These are phyloP conservation scores for Clonostachys rhizophaga DNA, from an alignment of 2,329 filamentous ascomycete genomes.

Conservation along the genomic window DNA sequence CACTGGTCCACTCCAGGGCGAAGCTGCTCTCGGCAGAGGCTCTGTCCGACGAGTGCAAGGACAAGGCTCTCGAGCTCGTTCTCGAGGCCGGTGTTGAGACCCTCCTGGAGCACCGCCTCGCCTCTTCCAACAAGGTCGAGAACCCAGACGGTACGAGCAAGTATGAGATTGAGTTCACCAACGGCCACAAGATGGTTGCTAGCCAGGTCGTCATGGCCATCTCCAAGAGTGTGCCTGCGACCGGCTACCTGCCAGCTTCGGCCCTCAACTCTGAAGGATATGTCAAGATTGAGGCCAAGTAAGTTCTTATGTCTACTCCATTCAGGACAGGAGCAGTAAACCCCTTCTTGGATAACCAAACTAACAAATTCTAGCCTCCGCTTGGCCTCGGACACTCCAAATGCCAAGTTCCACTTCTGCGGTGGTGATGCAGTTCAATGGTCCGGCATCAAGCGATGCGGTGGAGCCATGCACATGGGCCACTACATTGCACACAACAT, in stretches of 20 bases:
- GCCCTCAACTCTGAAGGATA: conserved; percentile 61
- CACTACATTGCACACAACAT: conserved; percentile 63
- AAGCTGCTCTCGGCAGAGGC: conserved; percentile 70
- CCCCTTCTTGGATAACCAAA: background rate
- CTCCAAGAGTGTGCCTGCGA: conserved; percentile 57
- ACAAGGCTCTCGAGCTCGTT: conserved; percentile 52
- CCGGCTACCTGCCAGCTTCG: conserved; percentile 53
- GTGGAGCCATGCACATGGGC: conserved; percentile 71
- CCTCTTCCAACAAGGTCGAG: conserved; percentile 37
- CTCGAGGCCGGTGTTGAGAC: conserved; percentile 60
- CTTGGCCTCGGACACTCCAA: conserved; percentile 47
- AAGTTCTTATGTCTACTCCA: conserved; percentile 14
- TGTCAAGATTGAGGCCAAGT: conserved; percentile 56
- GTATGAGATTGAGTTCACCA: conserved; percentile 51
- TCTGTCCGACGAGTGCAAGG: conserved; percentile 65
- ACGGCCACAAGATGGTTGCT: conserved; percentile 54
- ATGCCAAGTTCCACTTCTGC: conserved; percentile 59
- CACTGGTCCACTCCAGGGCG: conserved; percentile 67
- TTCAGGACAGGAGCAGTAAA: no score
- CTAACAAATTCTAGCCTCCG: conserved; percentile 34
- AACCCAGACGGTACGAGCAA: conserved; percentile 30
- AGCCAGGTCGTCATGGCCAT: conserved; percentile 68
- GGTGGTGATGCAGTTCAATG: conserved; percentile 66
- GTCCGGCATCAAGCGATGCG: conserved; percentile 77
- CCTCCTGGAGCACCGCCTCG: conserved; percentile 56